Evolutionary conservation across 2,329 filamentous ascomycete species (phyloP), one percentile per base, ranked within the genome.

Genomic region (Neodidymelliopsis sp.): DNA sequence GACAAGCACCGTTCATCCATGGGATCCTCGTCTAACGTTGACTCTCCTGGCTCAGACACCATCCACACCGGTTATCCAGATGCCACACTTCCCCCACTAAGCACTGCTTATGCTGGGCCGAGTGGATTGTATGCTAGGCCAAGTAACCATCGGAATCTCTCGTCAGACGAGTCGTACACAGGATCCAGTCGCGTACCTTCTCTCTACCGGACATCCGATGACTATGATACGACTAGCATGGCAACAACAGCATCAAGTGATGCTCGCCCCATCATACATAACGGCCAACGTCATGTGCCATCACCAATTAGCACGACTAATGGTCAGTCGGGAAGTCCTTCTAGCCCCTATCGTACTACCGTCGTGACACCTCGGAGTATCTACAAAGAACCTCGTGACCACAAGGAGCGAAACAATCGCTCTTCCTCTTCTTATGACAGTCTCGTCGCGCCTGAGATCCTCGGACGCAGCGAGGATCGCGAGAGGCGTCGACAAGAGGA

Each of bases 51-150:
- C 24, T 71, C 67, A 0, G 66, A 71, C 39, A 60, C 60, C 4
- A 40, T 70, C 10, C 61, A 63, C 6, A 72, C 69, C 18, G 69
- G 69, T 4, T 66, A 60, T 12, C 64, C 67, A n/a, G 69, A 72
- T 9, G 54, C 61, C 28, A 40, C 62, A 12, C 31, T 66, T 28
- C 54, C 62, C 24, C 57, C 62, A 3, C 39, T 31, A 12, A 22
- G 50, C 22, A 20, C 55, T 5, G 27, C 38, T 7, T 62, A 58
- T 24, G 46, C 49, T 13, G 56, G 58, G 6, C 35, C 58, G 30
- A 47, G 51, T n/a, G 53, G 46, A 11, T 69, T 66, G 47, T 56
- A 42, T 25, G 46, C 63, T 5, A 57, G 60, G 7, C 51, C 58
- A 25, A 52, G 51, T 27, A 60, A 64, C 35, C 55, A 65, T 44